Evolutionary conservation across 1,284 basidiomycete species (phyloP).

Genomic region (Neolentinus lepideus): DNA sequence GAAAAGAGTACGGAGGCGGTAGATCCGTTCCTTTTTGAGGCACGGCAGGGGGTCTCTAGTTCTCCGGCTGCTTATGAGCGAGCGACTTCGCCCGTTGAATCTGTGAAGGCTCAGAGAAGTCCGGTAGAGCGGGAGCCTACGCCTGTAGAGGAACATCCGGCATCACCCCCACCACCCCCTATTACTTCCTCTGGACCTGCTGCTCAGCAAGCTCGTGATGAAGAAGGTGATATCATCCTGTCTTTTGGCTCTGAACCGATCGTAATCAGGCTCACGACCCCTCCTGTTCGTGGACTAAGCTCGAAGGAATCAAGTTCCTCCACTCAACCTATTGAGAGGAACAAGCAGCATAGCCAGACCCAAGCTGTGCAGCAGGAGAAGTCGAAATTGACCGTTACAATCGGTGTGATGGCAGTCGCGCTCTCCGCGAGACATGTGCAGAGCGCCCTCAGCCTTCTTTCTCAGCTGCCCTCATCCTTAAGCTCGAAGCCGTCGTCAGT

Average conservation of each 20-base stretch:
- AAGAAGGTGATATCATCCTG: constrained; percentile 37
- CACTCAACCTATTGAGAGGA: not conserved
- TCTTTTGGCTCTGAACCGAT: constrained; percentile 55
- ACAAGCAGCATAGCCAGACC: not conserved
- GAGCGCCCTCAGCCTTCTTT: constrained; percentile 33
- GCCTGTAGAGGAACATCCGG: not conserved
- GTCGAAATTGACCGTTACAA: constrained; percentile 26
- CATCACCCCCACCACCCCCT: not conserved
- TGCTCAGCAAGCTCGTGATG: not conserved
- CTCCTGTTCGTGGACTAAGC: constrained; percentile 15
- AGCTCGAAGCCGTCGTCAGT: constrained; percentile 12
- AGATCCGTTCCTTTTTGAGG: not conserved
- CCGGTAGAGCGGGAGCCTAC: not conserved
- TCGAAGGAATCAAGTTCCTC: not conserved
- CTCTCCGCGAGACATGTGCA: constrained; percentile 48
- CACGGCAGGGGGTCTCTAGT: no score
- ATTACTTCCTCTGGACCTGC: not conserved
- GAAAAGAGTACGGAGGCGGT: not conserved
- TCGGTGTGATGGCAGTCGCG: constrained; percentile 46
- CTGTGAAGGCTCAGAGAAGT: no score
- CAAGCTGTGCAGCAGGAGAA: constrained; percentile 3
- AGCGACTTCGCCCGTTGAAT: not conserved
- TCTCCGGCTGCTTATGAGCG: no score
- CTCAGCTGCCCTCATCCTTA: constrained; percentile 25
- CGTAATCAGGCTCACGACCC: constrained; percentile 44